Conservation (phyloP, 805 yeast species). For the Candida suzukii region DNA sequence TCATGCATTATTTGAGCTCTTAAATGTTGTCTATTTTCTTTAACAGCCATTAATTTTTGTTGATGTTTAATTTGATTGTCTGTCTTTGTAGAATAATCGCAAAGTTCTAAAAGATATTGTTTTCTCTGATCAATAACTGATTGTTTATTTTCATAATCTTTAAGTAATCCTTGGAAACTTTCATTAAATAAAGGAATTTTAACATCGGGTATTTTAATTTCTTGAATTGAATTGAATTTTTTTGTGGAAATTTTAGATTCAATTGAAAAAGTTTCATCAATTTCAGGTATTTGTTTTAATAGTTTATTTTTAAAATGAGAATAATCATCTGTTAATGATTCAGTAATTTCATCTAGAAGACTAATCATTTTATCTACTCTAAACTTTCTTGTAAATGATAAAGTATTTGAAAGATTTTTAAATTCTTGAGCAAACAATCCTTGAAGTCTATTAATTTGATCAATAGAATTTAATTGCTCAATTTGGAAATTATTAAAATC, state of each 20-base stretch:
- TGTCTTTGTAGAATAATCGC: constrained; percentile 4
- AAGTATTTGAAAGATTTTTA: constrained; percentile 21
- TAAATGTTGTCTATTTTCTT: constrained; percentile 15
- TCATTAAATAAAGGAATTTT: constrained; percentile 8
- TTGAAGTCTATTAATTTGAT: constrained; percentile 13
- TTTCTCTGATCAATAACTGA: background rate
- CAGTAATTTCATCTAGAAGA: constrained; percentile 25
- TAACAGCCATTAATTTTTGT: constrained; percentile 8
- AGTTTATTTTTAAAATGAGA: constrained; percentile 11
- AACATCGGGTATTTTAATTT: constrained; percentile 2
- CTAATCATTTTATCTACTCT: constrained; percentile 26
- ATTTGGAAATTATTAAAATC: background rate
- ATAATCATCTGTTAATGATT: constrained; percentile 14
- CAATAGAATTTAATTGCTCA: background rate
- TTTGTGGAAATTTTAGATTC: background rate
- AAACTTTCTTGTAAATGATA: constrained; percentile 20
- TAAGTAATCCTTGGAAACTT: constrained; percentile 7
- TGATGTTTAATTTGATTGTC: constrained; percentile 5
- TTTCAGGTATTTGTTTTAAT: constrained; percentile 8
- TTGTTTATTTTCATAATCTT: background rate
- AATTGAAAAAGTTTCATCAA: constrained; percentile 4
- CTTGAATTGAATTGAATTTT: background rate
- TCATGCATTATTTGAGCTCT: constrained; percentile 9
- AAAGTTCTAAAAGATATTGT: constrained; percentile 9
- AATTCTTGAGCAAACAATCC: constrained; percentile 23